Base-by-base conservation (phyloP, 805 yeast species). In the Hermanozyma aechmeae region DNA sequence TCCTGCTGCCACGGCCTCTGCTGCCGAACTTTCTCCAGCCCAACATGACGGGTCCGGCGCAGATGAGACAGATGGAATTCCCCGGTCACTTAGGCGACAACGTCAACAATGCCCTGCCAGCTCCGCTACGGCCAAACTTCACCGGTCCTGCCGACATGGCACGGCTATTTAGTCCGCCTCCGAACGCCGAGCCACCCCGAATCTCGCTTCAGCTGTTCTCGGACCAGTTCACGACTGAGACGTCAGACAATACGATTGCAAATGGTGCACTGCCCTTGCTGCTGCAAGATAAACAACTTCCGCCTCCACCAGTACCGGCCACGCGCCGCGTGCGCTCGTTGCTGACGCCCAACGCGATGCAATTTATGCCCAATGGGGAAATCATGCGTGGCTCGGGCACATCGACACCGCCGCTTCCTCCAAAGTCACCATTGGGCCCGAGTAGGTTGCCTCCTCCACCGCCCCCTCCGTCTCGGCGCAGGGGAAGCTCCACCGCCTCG, bases 21-120 rank as follows among this genome's bases (percentile, higher is more conserved):
- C 40, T 30, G 27, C 46, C 46, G 10, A 33, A 33, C 24, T 39
- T 53, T 10, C 47, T 62, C 23, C 42, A 46, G 34, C 68, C 69
- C n/a, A 63, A 62, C 35, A 56, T 59, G 65, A 62, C 69, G 1
- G 69, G 69, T 0, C 69, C 69, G 2, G 61, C 56, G 4, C 65
- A 61, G 35, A 61, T 61, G 60, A 50, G 60, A 1, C 48, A 47
- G 33, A 38, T 53, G 43, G 32, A 40, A 25, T 27, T n/a, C 15
- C 7, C 10, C n/a, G n/a, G 5, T 6, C 5, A 6, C n/a, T 6
- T 5, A 6, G 5, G 10, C 5, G 12, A 7, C n/a, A 7, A 6
- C n/a, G 26, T n/a, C 16, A 14, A 24, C 15, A n/a, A 15, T 24
- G 15, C 9, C 26, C 10, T 6, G 20, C 20, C 20, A 13, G 9